Evolutionary conservation across 2,329 filamentous ascomycete genomes (phyloP).

Genomic region (Biscogniauxia mediterranea): DNA sequence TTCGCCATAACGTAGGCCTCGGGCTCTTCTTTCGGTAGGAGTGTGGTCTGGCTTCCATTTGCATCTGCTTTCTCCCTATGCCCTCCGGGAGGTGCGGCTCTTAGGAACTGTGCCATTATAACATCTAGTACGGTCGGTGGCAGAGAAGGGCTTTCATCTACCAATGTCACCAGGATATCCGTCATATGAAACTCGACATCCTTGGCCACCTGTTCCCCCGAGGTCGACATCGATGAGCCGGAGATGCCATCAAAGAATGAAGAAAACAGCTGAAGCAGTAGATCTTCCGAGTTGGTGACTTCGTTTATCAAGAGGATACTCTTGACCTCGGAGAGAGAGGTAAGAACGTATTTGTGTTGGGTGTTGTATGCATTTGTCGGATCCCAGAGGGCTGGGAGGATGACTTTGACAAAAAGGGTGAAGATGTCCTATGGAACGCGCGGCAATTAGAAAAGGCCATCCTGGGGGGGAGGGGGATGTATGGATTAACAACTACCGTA

Average conservation of each 20-base stretch:
- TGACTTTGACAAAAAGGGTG: constrained; percentile 77
- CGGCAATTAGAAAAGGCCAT: constrained; percentile 19
- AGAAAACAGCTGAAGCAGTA: constrained; percentile 80
- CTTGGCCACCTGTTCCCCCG: constrained; percentile 82
- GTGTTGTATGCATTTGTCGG: constrained; percentile 87
- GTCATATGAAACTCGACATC: constrained; percentile 94
- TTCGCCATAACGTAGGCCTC: constrained; percentile 96
- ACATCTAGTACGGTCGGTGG: constrained; percentile 83
- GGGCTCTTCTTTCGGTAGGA: constrained; percentile 83
- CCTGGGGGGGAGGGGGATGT: constrained; percentile 1
- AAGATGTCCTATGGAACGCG: constrained; percentile 77
- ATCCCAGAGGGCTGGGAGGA: constrained; percentile 82
- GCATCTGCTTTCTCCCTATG: constrained; percentile 58
- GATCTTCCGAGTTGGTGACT: constrained; percentile 74
- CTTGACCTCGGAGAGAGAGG: constrained; percentile 87
- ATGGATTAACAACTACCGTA: constrained; percentile 39
- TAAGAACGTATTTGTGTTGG: constrained; percentile 88
- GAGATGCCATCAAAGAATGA: constrained; percentile 91
- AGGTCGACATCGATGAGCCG: constrained; percentile 68
- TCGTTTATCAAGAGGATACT: constrained; percentile 91
- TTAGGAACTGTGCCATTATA: constrained; percentile 92
- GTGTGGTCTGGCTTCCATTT: constrained; percentile 76
- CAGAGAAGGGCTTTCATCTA: constrained; percentile 80
- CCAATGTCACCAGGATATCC: constrained; percentile 75
- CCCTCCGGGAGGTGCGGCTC: constrained; percentile 71